These are phyloP conservation scores for Thermothelomyces thermophilus DNA, from an alignment of 2,329 filamentous ascomycete species.

Conservation along the genomic window DNA sequence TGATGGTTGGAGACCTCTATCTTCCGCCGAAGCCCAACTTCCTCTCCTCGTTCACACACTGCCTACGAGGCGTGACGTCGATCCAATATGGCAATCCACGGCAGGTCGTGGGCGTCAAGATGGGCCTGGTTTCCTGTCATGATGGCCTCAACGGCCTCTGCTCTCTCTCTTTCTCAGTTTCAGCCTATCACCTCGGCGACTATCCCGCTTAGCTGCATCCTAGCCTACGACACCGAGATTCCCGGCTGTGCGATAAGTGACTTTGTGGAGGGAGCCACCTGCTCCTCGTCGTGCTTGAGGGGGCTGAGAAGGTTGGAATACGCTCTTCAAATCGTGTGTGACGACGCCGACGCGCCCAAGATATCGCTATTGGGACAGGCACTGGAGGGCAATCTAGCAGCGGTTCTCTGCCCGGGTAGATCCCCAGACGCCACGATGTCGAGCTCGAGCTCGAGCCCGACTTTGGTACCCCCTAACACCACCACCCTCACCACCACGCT, in stretches of 20 bases:
- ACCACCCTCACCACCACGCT: constrained; percentile 1
- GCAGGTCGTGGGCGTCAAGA: not conserved
- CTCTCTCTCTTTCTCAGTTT: constrained; percentile 36
- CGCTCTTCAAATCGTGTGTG: constrained; percentile 63
- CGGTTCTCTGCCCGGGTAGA: constrained; percentile 30
- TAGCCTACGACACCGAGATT: constrained; percentile 38
- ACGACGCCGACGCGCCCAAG: constrained; percentile 55
- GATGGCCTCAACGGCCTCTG: constrained; percentile 25
- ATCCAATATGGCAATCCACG: constrained; percentile 14
- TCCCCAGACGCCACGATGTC: not conserved
- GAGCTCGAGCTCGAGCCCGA: not conserved
- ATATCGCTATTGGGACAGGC: constrained; percentile 33
- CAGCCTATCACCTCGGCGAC: constrained; percentile 34
- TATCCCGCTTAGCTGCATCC: constrained; percentile 33
- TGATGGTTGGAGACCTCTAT: not conserved
- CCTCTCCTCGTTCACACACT: not conserved
- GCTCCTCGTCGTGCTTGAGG: constrained; percentile 33
- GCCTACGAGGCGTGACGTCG: not conserved
- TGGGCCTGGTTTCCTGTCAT: constrained; percentile 15
- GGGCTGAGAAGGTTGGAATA: constrained; percentile 73
- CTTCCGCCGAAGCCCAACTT: not conserved
- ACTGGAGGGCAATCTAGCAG: constrained; percentile 33
- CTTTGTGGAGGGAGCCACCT: constrained; percentile 31
- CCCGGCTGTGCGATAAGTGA: constrained; percentile 33
- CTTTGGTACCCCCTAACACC: not conserved